Percentiles rank a stretch among this genome's conserved stretches.
These are phyloP conservation scores for Herpetomonas samuelpessoai DNA, from an alignment of 208 protist species.

Conservation along the genomic window DNA sequence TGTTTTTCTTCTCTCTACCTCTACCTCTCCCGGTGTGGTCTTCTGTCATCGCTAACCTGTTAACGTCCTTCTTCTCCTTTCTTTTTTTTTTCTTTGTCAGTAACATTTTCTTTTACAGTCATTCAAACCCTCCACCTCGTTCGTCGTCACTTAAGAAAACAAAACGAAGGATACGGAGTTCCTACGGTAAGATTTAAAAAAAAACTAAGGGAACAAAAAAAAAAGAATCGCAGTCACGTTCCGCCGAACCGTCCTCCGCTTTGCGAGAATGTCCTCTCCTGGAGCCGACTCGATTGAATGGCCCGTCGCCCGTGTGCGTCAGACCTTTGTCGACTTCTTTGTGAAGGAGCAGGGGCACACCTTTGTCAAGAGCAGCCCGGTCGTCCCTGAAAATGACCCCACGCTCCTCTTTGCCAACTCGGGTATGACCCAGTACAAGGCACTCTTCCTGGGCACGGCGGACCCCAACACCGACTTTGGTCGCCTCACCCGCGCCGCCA, in stretches of 20 bases:
- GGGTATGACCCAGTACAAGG: conserved; percentile 98
- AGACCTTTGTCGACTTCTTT: conserved; percentile 96
- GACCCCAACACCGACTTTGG: conserved; percentile 93
- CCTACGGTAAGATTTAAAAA: too few relatives aligned
- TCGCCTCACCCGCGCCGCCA: conserved; percentile 93
- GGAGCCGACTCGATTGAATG: conserved; percentile 70
- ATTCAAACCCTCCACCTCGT: too few relatives aligned
- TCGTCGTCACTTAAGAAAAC: too few relatives aligned
- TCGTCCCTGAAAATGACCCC: conserved; percentile 97
- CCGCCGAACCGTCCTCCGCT: conserved; percentile 11
- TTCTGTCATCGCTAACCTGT: too few relatives aligned
- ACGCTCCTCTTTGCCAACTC: conserved; percentile 99
- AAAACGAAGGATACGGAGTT: too few relatives aligned
- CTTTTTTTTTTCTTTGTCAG: conserved; percentile 5
- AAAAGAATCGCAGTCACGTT: conserved; percentile 2
- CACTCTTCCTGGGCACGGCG: conserved; percentile 96
- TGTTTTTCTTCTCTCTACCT: neutral
- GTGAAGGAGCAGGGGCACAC: conserved; percentile 84
- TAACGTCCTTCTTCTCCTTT: neutral
- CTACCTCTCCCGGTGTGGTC: too few relatives aligned
- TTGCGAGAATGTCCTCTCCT: conserved; percentile 12
- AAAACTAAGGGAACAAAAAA: too few relatives aligned
- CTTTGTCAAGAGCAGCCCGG: conserved; percentile 89
- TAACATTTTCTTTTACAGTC: conserved; percentile 8
- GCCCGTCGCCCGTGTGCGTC: conserved; percentile 84